phyloP scores from a whole-genome alignment of 768 basidiomycete genomes.

The Pleurotus djamor region DNA sequence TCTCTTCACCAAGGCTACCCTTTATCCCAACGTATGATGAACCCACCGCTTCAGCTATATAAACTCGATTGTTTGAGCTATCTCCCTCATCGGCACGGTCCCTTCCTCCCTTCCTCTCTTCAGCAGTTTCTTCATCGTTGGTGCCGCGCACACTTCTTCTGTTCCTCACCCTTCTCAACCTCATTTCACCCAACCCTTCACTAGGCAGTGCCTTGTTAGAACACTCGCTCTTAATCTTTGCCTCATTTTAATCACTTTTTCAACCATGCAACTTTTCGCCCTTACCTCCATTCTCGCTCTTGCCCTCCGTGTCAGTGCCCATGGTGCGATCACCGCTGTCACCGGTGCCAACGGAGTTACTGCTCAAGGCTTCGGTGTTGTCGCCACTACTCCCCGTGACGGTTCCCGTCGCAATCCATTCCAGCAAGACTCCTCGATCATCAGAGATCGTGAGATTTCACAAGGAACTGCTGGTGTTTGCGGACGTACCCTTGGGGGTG shows the following conservation, averaged over 20 bases:
- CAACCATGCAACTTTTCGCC: constrained; percentile 12
- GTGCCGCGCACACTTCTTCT: too few species aligned
- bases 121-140: too few species aligned
- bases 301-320: constrained; percentile 17
- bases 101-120: too few species aligned
- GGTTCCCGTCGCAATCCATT: constrained; percentile 23
- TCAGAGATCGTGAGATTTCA: background rate
- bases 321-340: constrained; percentile 19
- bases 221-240: too few species aligned
- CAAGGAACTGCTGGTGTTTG: constrained; percentile 3
- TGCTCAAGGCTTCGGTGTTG: constrained; percentile 20
- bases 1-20: too few species aligned
- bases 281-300: constrained; percentile 12
- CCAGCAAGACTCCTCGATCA: constrained; percentile 9
- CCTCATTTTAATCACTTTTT: background rate
- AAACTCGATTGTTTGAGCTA: too few species aligned
- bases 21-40: too few species aligned
- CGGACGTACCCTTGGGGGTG: background rate
- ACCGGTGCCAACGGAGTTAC: constrained; percentile 22
- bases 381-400: constrained; percentile 15
- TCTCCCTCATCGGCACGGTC: too few species aligned
- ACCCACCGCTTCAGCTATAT: too few species aligned
- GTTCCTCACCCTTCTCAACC: too few species aligned
- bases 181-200: too few species aligned
- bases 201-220: too few species aligned